Evolutionary conservation across 176 grass and related monocot genomes (phyloP), one percentile per base, ranked within the genome.

Genomic region (Pharus latifolius): DNA sequence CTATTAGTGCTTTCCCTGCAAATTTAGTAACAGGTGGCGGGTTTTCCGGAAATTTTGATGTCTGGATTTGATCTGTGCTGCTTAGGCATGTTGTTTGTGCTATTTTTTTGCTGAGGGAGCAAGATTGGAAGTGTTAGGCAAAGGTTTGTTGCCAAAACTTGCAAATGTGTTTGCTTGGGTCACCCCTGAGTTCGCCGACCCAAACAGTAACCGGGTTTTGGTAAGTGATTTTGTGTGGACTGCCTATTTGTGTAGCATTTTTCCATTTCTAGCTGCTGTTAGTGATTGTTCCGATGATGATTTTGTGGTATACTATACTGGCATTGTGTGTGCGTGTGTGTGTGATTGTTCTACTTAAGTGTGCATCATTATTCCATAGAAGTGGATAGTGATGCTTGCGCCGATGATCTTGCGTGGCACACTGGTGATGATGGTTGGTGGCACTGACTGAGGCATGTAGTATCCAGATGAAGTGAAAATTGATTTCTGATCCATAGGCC

Each of bases 81-180:
- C 6, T 18, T 72, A 56, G 24, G 15, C 17, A 42, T 58, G 42
- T n/a, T 84, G 74, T 78, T 67, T 61, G 69, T 69, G 76, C 70
- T 62, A 17, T 28, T 69, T 56, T 63, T 42, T 31, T 6, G 1
- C 5, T 0, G 2, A 3, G 23, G 43, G 14, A 61, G 27, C 18
- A 3, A 0, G 37, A n/a, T 18, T 16, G 35, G 3, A 5, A 59
- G 20, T 38, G 60, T 16, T 23, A 2, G 14, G 7, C 19, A 51
- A 55, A 72, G 15, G 9, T 20, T 37, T n/a, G 9, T 33, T 45
- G 16, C 37, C n/a, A 70, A 64, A 56, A 49, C 7, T 59, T 42
- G 27, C n/a, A 22, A 47, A 3, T n/a, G 24, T 27, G 22, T 49
- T 60, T 10, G 19, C 3, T 7, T 56, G 7, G 12, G 1, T 7